phyloP scores from a whole-genome alignment of 345 rosid species.

The Heritiera littoralis region DNA sequence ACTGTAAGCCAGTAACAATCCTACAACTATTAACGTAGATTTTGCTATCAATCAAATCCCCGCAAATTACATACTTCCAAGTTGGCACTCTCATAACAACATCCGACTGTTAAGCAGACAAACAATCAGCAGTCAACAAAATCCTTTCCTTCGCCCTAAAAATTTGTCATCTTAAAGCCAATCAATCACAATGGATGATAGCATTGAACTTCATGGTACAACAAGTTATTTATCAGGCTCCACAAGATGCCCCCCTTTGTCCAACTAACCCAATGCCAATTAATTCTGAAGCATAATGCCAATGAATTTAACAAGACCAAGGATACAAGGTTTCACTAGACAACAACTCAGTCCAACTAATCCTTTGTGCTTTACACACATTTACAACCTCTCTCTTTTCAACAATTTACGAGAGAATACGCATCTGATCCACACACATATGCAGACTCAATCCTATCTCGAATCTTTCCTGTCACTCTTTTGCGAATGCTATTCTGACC shows the following conservation, averaged over 20 bases:
- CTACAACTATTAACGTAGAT: neutral
- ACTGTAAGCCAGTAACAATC: neutral
- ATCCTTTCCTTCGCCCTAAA: neutral
- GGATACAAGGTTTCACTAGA: too few species aligned
- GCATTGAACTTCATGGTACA: neutral
- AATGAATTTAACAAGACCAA: neutral
- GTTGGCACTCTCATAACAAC: conserved; percentile 1
- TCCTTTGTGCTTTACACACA: too few species aligned
- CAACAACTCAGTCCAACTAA: too few species aligned
- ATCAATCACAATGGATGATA: neutral
- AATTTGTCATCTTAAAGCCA: neutral
- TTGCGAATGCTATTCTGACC: too few species aligned
- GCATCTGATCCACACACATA: too few species aligned
- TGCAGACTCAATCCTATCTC: too few species aligned
- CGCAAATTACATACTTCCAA: neutral
- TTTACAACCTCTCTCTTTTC: too few species aligned
- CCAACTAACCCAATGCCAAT: neutral
- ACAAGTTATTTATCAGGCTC: neutral
- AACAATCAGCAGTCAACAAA: neutral
- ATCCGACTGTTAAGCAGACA: neutral
- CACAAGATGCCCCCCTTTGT: neutral
- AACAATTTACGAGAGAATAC: too few species aligned
- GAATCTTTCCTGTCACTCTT: too few species aligned
- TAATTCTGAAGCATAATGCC: neutral
- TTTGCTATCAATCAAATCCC: neutral